Evolutionary conservation across 106 monocot species (phyloP).

Genomic region (Apostasia shenzhenica): DNA sequence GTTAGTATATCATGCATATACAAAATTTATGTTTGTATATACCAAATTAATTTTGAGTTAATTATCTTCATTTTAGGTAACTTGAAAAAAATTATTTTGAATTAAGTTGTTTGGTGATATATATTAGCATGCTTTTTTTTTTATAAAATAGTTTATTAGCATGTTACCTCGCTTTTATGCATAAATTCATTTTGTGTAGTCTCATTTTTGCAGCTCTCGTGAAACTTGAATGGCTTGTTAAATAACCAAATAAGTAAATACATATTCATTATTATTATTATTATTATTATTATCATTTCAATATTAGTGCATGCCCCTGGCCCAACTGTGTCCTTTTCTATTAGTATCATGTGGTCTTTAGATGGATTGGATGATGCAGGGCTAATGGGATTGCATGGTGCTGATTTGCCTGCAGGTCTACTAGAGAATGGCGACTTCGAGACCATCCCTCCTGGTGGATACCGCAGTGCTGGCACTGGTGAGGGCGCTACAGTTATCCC

Average conservation of each 20-base stretch:
- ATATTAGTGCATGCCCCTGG: background rate
- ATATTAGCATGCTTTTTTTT: no score
- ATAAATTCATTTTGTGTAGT: no score
- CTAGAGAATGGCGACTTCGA: conserved; percentile 90
- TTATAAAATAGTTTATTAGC: no score
- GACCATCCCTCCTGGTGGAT: conserved; percentile 53
- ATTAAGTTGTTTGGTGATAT: no score
- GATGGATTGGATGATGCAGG: background rate
- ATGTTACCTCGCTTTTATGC: no score
- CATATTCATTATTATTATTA: background rate
- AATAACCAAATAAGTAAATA: background rate
- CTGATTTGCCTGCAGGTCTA: conserved; percentile 34
- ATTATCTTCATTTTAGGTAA: no score
- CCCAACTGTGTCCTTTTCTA: background rate
- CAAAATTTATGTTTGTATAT: no score
- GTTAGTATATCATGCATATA: no score
- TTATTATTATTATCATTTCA: background rate
- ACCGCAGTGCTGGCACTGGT: conserved; percentile 23
- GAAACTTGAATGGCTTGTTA: background rate
- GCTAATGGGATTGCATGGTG: background rate
- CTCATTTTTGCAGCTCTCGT: background rate
- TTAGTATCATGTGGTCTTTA: background rate
- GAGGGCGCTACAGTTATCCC: conserved; percentile 36
- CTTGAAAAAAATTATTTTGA: no score
- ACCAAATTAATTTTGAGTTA: no score